Conservation (phyloP, 208 protist species). For the Vickermania spadyakhi region DNA sequence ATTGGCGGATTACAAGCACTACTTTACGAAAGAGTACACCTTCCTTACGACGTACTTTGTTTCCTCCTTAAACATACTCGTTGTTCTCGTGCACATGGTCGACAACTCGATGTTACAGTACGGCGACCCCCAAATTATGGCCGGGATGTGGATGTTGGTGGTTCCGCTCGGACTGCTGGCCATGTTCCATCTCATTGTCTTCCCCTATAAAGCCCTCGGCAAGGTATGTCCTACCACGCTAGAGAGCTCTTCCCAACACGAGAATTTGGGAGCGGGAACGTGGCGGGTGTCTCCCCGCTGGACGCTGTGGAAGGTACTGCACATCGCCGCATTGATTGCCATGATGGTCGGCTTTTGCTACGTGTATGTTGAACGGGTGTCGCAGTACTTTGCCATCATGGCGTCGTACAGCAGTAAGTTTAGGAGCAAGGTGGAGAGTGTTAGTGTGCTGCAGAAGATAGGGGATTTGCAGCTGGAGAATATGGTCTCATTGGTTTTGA, state of each 20-base stretch:
- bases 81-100: background rate
- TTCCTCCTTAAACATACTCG: background rate
- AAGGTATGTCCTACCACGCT: background rate
- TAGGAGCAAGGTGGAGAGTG: background rate
- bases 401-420: background rate
- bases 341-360: conserved; percentile 2
- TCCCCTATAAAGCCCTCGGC: conserved; percentile 3
- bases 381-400: background rate
- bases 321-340: background rate
- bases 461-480: background rate
- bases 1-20: background rate
- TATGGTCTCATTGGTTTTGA: background rate
- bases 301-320: conserved; percentile 4
- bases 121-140: background rate
- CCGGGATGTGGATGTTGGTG: background rate
- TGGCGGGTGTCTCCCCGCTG: conserved; percentile 8
- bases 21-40: background rate
- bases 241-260: background rate
- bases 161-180: background rate
- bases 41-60: background rate
- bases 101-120: conserved; percentile 2
- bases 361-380: background rate
- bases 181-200: background rate
- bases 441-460: background rate
- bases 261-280: background rate